Conservation (phyloP, 2,329 filamentous ascomycete genomes). For the Botrytis porri region DNA sequence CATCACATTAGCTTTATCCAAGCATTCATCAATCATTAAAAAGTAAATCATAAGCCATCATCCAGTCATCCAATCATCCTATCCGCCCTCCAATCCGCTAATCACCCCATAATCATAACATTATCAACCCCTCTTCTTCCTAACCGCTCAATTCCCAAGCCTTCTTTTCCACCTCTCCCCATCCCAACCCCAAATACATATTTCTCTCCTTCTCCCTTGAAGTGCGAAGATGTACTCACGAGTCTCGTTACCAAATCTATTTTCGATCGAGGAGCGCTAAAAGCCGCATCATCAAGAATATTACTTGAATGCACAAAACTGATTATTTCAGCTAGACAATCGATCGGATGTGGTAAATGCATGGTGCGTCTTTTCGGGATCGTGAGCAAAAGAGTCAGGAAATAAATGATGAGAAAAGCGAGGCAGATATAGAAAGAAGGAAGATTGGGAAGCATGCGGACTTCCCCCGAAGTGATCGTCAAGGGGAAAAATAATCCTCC, state of each 20-base stretch:
- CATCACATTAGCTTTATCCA: neutral
- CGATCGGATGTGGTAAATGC: constrained; percentile 69
- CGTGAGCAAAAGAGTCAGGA: constrained; percentile 60
- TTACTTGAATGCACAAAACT: constrained; percentile 73
- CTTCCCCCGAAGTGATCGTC: constrained; percentile 50
- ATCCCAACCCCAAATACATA: constrained; percentile 35
- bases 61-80: neutral
- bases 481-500: constrained; percentile 74
- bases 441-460: constrained; percentile 70
- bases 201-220: constrained; percentile 21
- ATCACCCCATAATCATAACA: constrained; percentile 5
- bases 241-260: constrained; percentile 67
- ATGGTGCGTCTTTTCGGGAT: constrained; percentile 59
- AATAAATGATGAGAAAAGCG: constrained; percentile 67
- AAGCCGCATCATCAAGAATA: constrained; percentile 68
- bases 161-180: constrained; percentile 32
- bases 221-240: constrained; percentile 35
- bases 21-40: constrained; percentile 18
- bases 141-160: constrained; percentile 35
- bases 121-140: constrained; percentile 26
- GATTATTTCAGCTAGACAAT: constrained; percentile 71
- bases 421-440: constrained; percentile 72
- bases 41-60: neutral
- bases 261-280: constrained; percentile 65
- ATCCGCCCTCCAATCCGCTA: neutral